phyloP scores from a whole-genome alignment of 345 rosid genomes.

The Microthlaspi erraticum region DNA sequence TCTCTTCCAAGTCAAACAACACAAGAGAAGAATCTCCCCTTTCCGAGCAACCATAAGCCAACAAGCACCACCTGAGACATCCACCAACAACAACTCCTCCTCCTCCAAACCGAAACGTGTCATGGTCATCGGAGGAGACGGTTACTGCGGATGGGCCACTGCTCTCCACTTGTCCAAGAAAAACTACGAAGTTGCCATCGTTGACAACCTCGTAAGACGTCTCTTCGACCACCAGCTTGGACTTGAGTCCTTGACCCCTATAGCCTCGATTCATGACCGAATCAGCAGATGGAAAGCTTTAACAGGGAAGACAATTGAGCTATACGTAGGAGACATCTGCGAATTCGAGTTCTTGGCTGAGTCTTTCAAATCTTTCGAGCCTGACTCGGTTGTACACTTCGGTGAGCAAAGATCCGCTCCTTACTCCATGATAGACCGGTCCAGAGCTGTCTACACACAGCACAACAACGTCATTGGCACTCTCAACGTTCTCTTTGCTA shows the following conservation, averaged over 20 bases:
- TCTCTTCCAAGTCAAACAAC: slow-evolving; percentile 44
- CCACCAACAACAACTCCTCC: slow-evolving; percentile 43
- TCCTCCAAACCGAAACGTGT: slow-evolving; percentile 66
- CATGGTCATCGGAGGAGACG: slow-evolving; percentile 98
- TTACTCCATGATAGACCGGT: slow-evolving; percentile 95
- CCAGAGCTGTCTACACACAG: slow-evolving; percentile 90
- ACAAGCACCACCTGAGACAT: slow-evolving; percentile 60
- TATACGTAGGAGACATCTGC: slow-evolving; percentile 86
- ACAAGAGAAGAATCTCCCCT: slow-evolving; percentile 35
- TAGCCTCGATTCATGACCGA: slow-evolving; percentile 81
- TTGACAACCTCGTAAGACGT: slow-evolving; percentile 84
- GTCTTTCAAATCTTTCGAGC: slow-evolving; percentile 81
- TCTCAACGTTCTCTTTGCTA: slow-evolving; percentile 90
- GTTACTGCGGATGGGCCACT: slow-evolving; percentile 99
- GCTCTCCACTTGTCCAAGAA: slow-evolving; percentile 88
- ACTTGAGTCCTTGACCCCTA: slow-evolving; percentile 86
- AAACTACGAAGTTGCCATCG: slow-evolving; percentile 84
- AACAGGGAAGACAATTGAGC: slow-evolving; percentile 82
- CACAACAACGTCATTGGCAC: slow-evolving; percentile 96
- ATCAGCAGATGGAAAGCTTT: slow-evolving; percentile 84
- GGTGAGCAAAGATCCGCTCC: slow-evolving; percentile 98
- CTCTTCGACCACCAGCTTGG: slow-evolving; percentile 94
- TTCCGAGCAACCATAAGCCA: slow-evolving; percentile 58
- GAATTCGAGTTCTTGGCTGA: slow-evolving; percentile 92
- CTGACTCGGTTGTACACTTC: slow-evolving; percentile 92